These are phyloP conservation scores for Fusarium sp. DNA, from an alignment of 2,329 filamentous ascomycete genomes.

Conservation along the genomic window DNA sequence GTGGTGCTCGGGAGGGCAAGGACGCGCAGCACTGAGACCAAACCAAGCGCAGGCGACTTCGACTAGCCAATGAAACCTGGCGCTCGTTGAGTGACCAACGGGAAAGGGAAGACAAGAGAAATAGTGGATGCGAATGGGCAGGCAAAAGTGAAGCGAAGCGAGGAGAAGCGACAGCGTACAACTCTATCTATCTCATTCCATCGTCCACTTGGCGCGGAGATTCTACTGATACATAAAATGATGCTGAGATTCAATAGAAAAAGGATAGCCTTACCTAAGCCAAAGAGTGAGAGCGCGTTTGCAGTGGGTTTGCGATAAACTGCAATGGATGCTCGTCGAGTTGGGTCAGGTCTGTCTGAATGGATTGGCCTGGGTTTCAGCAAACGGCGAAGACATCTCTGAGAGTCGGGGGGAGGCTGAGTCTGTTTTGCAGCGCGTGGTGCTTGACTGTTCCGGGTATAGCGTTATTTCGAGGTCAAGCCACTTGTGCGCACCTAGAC, in stretches of 20 bases:
- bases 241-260: slow-evolving; percentile 25
- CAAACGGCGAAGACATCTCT: slow-evolving; percentile 43
- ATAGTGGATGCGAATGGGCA: slow-evolving; percentile 18
- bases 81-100: slow-evolving; percentile 12
- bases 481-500: slow-evolving; percentile 22
- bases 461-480: slow-evolving; percentile 37
- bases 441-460: slow-evolving; percentile 44
- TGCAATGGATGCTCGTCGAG: slow-evolving; percentile 44
- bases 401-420: slow-evolving; percentile 37
- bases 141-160: slow-evolving; percentile 31
- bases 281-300: slow-evolving; percentile 40
- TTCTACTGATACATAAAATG: background rate
- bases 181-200: slow-evolving; percentile 31
- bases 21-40: slow-evolving; percentile 42
- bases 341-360: slow-evolving; percentile 14
- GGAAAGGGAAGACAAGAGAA: slow-evolving; percentile 21
- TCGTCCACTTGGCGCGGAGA: slow-evolving; percentile 9
- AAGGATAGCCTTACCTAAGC: slow-evolving; percentile 45
- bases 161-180: slow-evolving; percentile 32
- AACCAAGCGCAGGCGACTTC: slow-evolving; percentile 26
- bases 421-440: slow-evolving; percentile 24
- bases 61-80: slow-evolving; percentile 20
- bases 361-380: slow-evolving; percentile 47
- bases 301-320: slow-evolving; percentile 39
- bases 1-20: background rate